Conservation (phyloP, 108 stramenopile species). For the Skeletonema potamos region DNA sequence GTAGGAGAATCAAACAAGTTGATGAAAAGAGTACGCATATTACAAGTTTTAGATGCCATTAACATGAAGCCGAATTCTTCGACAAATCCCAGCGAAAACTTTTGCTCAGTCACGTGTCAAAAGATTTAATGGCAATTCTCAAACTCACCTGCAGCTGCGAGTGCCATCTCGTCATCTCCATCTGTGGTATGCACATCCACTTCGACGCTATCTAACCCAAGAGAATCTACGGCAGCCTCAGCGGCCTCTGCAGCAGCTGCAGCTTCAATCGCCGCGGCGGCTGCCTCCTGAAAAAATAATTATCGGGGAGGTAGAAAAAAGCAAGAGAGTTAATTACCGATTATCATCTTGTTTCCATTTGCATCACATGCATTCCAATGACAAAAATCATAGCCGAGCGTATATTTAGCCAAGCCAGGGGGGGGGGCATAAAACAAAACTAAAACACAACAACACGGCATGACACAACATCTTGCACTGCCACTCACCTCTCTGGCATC, state of each 20-base stretch:
- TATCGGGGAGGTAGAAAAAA: not conserved
- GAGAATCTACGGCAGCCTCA: constrained; percentile 35
- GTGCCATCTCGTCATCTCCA: constrained; percentile 21
- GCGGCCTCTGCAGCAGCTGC: constrained; percentile 23
- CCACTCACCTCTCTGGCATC: not conserved
- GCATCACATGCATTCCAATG: not conserved
- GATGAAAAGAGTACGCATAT: not conserved
- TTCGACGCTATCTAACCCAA: constrained; percentile 7
- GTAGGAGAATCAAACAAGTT: not conserved
- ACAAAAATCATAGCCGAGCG: not conserved
- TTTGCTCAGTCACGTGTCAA: no score
- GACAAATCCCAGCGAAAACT: not conserved
- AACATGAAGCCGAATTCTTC: not conserved
- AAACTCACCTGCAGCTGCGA: constrained; percentile 20
- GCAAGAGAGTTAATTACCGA: no score
- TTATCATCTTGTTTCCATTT: not conserved
- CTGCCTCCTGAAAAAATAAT: not conserved
- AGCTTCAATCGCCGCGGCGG: constrained; percentile 1
- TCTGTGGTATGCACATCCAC: not conserved
- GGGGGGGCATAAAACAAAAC: no score
- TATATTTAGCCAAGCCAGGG: no score
- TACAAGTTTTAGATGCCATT: no score
- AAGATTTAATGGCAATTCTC: no score
- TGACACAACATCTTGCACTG: not conserved
- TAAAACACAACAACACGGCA: not conserved